Evolutionary conservation across 495 filamentous ascomycete species (phyloP).

Genomic region (Lophiostoma macrostomum): DNA sequence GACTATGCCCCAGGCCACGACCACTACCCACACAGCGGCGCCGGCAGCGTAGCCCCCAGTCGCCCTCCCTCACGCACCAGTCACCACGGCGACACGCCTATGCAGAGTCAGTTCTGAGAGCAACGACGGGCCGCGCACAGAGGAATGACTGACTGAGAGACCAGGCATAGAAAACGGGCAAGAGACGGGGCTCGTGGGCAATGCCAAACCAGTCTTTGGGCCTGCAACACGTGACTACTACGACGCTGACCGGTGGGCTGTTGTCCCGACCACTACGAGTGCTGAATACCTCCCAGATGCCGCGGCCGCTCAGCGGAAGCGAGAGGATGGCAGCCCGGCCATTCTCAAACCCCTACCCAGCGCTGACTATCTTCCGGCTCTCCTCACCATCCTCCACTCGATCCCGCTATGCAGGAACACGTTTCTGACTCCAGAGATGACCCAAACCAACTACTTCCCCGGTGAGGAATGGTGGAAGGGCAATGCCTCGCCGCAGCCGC

Average conservation of each 20-base stretch:
- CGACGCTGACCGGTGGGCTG: slow-evolving; percentile 70
- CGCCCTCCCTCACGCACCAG: slow-evolving; percentile 31
- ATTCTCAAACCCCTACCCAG: slow-evolving; percentile 68
- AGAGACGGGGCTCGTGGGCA: slow-evolving; percentile 56
- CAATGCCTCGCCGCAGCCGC: slow-evolving; percentile 55
- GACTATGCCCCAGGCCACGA: slow-evolving; percentile 24
- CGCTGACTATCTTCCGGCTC: slow-evolving; percentile 59
- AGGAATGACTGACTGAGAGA: slow-evolving; percentile 10
- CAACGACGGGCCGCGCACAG: neutral
- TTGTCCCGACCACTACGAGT: slow-evolving; percentile 52
- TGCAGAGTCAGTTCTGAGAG: slow-evolving; percentile 10
- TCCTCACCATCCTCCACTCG: slow-evolving; percentile 76
- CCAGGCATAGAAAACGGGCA: slow-evolving; percentile 41
- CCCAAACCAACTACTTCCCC: slow-evolving; percentile 62
- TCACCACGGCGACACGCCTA: slow-evolving; percentile 22
- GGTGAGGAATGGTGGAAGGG: slow-evolving; percentile 86
- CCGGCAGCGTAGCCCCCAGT: slow-evolving; percentile 22
- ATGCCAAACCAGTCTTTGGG: slow-evolving; percentile 51
- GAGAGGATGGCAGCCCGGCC: slow-evolving; percentile 57
- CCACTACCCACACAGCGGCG: slow-evolving; percentile 20
- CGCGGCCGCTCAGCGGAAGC: slow-evolving; percentile 58
- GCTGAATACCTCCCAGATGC: slow-evolving; percentile 59
- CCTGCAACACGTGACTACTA: slow-evolving; percentile 71
- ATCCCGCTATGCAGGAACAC: slow-evolving; percentile 79
- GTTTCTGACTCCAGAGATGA: slow-evolving; percentile 55